Percentiles rank a stretch among this genome's conserved stretches.
These are phyloP conservation scores for Chalciporus sp. DNA, from an alignment of 1,284 basidiomycete species.

Conservation along the genomic window DNA sequence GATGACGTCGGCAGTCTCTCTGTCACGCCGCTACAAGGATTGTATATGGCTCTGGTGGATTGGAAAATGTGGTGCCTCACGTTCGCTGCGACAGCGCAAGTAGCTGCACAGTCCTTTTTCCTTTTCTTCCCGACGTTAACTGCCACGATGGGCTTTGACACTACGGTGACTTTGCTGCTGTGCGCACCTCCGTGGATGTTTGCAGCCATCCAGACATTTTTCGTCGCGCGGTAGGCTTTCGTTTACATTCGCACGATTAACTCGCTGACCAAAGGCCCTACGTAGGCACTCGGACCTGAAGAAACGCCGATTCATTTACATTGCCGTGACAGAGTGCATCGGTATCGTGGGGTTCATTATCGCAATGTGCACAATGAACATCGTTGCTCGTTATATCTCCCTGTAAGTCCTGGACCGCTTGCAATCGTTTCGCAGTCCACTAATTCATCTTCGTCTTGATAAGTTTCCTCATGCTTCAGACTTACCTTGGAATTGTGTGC, in stretches of 20 bases:
- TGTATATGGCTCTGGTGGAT: conserved; percentile 65
- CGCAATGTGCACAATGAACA: conserved; percentile 70
- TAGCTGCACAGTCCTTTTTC: conserved; percentile 66
- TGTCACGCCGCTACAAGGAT: conserved; percentile 41
- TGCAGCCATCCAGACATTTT: conserved; percentile 56
- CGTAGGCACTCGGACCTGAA: conserved; percentile 39
- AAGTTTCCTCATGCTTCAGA: conserved; percentile 74
- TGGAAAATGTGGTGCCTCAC: conserved; percentile 63
- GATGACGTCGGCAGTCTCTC: conserved; percentile 29
- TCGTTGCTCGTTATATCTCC: conserved; percentile 67
- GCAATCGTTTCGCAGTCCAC: conserved; percentile 3
- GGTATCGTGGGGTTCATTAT: conserved; percentile 75
- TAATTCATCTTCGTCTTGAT: conserved; percentile 7
- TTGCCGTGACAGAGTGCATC: conserved; percentile 50
- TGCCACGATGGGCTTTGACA: conserved; percentile 69
- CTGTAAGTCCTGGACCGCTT: conserved; percentile 44
- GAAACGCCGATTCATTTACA: conserved; percentile 67
- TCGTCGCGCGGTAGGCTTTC: conserved; percentile 45
- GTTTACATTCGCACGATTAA: too few species aligned
- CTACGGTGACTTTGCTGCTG: conserved; percentile 67
- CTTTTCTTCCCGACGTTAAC: conserved; percentile 75
- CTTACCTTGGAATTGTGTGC: conserved; percentile 67
- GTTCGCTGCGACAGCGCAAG: conserved; percentile 45
- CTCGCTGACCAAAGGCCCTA: too few species aligned
- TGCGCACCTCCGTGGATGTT: conserved; percentile 82